Evolutionary conservation across 306 rosid species (phyloP).

Genomic region (Cicer cuneatum): DNA sequence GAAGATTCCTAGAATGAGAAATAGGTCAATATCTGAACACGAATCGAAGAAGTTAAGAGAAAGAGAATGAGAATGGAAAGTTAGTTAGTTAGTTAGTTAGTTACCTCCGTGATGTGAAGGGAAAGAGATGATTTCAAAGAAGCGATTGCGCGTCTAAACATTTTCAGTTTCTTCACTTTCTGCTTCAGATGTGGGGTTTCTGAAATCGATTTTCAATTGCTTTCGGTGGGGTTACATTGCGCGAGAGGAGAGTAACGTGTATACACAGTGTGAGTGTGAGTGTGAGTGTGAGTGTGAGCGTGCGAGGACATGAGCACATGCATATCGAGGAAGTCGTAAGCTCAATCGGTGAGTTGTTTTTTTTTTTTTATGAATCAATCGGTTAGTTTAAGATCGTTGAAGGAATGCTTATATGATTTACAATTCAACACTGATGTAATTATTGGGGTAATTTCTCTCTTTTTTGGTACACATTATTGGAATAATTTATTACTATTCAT

Average conservation of each 20-base stretch:
- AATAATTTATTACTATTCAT: too few species aligned
- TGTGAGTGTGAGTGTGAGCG: neutral
- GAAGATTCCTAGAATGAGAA: constrained; percentile 53
- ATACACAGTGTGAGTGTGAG: neutral
- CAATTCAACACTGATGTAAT: too few species aligned
- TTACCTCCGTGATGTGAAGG: constrained; percentile 20
- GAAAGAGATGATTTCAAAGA: constrained; percentile 29
- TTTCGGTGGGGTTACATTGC: constrained; percentile 1
- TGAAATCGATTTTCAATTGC: neutral
- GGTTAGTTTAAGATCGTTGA: too few species aligned
- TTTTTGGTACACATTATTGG: too few species aligned
- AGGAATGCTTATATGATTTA: too few species aligned
- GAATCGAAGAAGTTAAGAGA: neutral
- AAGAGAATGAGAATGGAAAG: neutral
- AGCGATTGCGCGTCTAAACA: constrained; percentile 44
- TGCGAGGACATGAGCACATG: neutral
- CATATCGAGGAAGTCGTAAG: constrained; percentile 1
- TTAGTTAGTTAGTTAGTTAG: neutral
- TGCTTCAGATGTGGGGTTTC: neutral
- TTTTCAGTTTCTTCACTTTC: constrained; percentile 25
- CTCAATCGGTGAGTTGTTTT: neutral
- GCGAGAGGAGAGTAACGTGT: neutral
- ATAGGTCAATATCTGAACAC: neutral
- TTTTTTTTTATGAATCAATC: too few species aligned
- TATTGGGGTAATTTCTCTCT: too few species aligned